Conservation (phyloP, 1,139 yeast genomes). For the Yamadazyma siamensis region DNA sequence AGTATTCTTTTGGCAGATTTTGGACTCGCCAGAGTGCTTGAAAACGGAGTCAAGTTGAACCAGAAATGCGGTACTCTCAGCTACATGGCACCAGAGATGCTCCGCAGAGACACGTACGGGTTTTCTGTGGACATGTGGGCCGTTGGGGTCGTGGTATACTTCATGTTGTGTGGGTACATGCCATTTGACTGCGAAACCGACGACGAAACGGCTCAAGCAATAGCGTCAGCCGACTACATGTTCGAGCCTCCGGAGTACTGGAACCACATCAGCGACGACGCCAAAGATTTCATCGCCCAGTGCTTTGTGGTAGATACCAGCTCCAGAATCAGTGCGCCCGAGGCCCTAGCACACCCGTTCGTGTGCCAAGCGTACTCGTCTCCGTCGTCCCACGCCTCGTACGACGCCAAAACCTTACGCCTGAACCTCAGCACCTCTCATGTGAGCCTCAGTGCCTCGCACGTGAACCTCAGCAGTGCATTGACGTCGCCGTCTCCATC, state of each 20-base stretch:
- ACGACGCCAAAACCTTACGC: no score
- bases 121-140: conserved; percentile 75
- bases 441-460: neutral
- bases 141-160: conserved; percentile 68
- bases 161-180: conserved; percentile 70
- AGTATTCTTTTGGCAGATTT: conserved; percentile 64
- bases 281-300: conserved; percentile 54
- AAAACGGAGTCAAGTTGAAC: conserved; percentile 22
- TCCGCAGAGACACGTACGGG: conserved; percentile 52
- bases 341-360: conserved; percentile 51
- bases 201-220: conserved; percentile 65
- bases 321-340: conserved; percentile 45
- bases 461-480: conserved; percentile 1
- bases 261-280: conserved; percentile 50
- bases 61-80: conserved; percentile 64
- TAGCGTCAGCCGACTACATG: conserved; percentile 50
- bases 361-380: conserved; percentile 12
- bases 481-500: conserved; percentile 1
- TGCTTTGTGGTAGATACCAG: conserved; percentile 51
- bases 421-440: conserved; percentile 1
- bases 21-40: conserved; percentile 50
- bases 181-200: conserved; percentile 79
- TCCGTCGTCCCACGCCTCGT: conserved; percentile 2
- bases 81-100: conserved; percentile 72
- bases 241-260: conserved; percentile 63